phyloP scores from a whole-genome alignment of 2,329 filamentous ascomycete species.

The Mycosphaerella sp. region DNA sequence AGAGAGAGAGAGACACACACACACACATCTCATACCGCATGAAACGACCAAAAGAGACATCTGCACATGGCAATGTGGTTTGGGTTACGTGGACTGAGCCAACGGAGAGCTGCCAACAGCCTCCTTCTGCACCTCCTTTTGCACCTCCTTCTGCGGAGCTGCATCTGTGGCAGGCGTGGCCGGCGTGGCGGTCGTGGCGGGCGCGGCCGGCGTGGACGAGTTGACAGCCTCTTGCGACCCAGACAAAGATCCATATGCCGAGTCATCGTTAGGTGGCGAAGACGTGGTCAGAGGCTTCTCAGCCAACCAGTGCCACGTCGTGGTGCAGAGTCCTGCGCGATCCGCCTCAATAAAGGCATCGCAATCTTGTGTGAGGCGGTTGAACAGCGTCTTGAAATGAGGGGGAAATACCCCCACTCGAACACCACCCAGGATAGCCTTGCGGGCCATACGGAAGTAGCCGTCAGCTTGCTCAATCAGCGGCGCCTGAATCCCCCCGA shows the following conservation, averaged over 20 bases:
- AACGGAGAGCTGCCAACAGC: not conserved
- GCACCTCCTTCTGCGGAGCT: not conserved
- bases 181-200: too few species aligned
- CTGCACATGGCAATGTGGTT: not conserved
- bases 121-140: not conserved
- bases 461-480: constrained; percentile 26
- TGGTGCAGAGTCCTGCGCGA: constrained; percentile 23
- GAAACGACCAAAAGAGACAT: not conserved
- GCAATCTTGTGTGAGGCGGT: constrained; percentile 26
- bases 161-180: too few species aligned
- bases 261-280: not conserved
- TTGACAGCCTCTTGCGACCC: constrained; percentile 12
- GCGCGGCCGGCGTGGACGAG: too few species aligned
- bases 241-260: constrained; percentile 12
- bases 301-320: constrained; percentile 28
- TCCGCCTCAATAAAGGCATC: constrained; percentile 29
- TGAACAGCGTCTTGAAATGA: constrained; percentile 27
- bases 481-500: constrained; percentile 27
- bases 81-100: not conserved
- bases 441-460: constrained; percentile 22
- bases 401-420: constrained; percentile 22
- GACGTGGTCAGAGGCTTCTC: constrained; percentile 20
- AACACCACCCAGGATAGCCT: constrained; percentile 19
- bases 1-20: too few species aligned
- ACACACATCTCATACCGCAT: not conserved